Conservation (phyloP, 768 basidiomycete genomes). For the Cyclocybe cylindracea region DNA sequence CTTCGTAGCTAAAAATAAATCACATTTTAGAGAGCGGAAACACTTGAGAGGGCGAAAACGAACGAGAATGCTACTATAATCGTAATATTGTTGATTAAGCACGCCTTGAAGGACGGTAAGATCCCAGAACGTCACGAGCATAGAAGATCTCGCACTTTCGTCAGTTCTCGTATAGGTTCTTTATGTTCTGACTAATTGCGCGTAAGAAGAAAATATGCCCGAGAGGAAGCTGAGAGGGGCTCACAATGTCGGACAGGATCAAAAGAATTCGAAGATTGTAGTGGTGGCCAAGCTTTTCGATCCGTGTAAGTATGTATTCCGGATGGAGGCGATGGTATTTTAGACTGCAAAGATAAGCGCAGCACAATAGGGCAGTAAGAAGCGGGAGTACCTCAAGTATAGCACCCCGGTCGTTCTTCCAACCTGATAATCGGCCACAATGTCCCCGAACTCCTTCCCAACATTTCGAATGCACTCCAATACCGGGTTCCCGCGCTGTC, state of each 20-base stretch:
- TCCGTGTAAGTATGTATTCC: conserved; percentile 92
- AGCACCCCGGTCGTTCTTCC: conserved; percentile 91
- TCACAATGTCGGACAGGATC: conserved; percentile 88
- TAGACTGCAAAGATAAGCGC: conserved; percentile 48
- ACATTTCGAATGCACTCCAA: conserved; percentile 86
- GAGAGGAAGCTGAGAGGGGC: conserved; percentile 24
- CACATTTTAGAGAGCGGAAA: background rate
- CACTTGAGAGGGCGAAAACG: conserved; percentile 19
- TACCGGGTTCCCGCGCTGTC: conserved; percentile 85
- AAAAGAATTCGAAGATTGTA: conserved; percentile 87
- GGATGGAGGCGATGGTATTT: conserved; percentile 97
- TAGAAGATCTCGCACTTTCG: conserved; percentile 54
- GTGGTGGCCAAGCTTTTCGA: conserved; percentile 79
- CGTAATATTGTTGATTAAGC: conserved; percentile 91
- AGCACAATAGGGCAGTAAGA: background rate
- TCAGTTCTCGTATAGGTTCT: conserved; percentile 89
- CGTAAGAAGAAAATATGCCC: background rate
- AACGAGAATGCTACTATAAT: conserved; percentile 92
- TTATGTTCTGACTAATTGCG: conserved; percentile 80
- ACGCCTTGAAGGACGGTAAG: conserved; percentile 46
- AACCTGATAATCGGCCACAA: conserved; percentile 93
- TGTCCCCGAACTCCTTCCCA: conserved; percentile 93
- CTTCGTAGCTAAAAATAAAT: conserved; percentile 63
- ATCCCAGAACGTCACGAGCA: background rate
- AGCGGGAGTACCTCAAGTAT: conserved; percentile 72